Evolutionary conservation across 2,329 filamentous ascomycete species (phyloP).

Genomic region (Verticillium longisporum): DNA sequence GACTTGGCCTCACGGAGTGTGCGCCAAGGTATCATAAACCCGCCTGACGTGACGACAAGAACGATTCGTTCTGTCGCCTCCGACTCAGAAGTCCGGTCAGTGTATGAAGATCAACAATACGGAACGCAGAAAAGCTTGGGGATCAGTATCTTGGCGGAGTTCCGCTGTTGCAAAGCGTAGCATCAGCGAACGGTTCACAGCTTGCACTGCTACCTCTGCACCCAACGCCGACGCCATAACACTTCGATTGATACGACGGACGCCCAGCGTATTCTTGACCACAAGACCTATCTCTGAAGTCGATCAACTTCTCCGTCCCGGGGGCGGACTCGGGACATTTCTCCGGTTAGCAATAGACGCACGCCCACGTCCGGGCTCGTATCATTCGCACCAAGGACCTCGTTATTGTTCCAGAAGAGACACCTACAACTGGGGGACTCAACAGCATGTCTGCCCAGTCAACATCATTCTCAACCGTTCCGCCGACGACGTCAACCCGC

Average conservation of each 20-base stretch:
- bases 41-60: background rate
- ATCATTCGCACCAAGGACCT: too few relatives aligned
- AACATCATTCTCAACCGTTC: conserved; percentile 8
- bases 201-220: background rate
- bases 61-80: background rate
- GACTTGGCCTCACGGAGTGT: background rate
- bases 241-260: background rate
- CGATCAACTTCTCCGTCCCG: background rate
- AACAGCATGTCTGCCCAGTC: conserved; percentile 10
- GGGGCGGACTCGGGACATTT: background rate
- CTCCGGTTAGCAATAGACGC: background rate
- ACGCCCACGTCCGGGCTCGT: background rate
- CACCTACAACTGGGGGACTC: background rate
- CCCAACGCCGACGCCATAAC: background rate
- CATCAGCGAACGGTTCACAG: background rate
- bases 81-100: background rate
- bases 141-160: background rate
- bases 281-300: background rate
- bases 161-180: background rate
- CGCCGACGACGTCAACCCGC: conserved; percentile 7
- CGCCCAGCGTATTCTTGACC: background rate
- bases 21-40: background rate
- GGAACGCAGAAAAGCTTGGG: background rate
- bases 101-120: background rate
- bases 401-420: too few relatives aligned